A percentile compares a stretch with the other conserved stretches of the same genome.
Conservation (phyloP, 768 basidiomycete species). For the Lactarius vividus region DNA sequence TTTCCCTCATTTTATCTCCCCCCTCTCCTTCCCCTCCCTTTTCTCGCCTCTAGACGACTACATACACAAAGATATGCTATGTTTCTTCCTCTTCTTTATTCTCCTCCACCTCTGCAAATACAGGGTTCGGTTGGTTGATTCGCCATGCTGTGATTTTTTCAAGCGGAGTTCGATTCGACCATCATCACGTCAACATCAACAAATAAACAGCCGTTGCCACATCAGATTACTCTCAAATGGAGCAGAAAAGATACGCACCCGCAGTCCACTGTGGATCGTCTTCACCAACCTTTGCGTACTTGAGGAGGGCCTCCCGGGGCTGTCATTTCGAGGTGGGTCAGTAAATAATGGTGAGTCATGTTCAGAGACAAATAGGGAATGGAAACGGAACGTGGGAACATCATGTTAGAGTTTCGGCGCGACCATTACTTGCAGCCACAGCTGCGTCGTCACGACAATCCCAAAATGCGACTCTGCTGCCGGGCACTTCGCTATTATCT, state of each 20-base stretch:
- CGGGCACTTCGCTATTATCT: background rate
- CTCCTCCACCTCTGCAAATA: constrained; percentile 65
- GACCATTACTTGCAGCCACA: constrained; percentile 16
- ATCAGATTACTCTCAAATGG: constrained; percentile 27
- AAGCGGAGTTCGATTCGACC: constrained; percentile 34
- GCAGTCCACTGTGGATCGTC: constrained; percentile 79
- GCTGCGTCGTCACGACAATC: constrained; percentile 26
- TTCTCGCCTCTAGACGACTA: constrained; percentile 24
- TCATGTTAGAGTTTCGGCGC: constrained; percentile 20
- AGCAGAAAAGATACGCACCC: constrained; percentile 52
- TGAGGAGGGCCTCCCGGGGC: constrained; percentile 97
- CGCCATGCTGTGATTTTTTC: constrained; percentile 71
- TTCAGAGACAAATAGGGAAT: constrained; percentile 12
- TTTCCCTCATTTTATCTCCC: constrained; percentile 35
- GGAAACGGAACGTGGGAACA: constrained; percentile 23
- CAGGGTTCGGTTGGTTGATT: constrained; percentile 80
- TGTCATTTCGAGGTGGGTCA: constrained; percentile 36
- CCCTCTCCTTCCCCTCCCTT: constrained; percentile 22
- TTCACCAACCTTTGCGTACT: constrained; percentile 77
- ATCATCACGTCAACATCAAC: constrained; percentile 42
- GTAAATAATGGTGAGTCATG: constrained; percentile 1
- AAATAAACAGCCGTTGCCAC: constrained; percentile 36
- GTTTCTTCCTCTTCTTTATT: constrained; percentile 49
- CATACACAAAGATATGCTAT: constrained; percentile 27
- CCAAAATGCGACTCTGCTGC: constrained; percentile 13